Evolutionary conservation across 768 basidiomycete species (phyloP).

Genomic region (Agrocybe pediades): DNA sequence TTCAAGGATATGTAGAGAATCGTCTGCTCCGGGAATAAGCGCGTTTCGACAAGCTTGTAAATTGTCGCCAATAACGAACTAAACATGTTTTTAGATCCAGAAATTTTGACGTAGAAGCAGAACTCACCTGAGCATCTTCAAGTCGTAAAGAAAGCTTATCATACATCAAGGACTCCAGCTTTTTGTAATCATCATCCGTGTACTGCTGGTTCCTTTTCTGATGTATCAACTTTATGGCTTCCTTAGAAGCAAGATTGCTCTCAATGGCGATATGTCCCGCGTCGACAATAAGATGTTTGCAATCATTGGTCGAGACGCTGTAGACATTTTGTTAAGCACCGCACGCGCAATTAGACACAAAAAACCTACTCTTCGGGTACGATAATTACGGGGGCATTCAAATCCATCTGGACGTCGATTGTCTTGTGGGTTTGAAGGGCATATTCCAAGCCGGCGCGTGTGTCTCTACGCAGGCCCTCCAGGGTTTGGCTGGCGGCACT

Average conservation of each 20-base stretch:
- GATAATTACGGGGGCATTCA: constrained; percentile 97
- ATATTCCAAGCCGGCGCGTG: constrained; percentile 90
- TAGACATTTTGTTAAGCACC: constrained; percentile 3
- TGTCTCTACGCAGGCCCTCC: constrained; percentile 92
- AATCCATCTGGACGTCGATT: constrained; percentile 92
- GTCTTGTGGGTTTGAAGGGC: constrained; percentile 95
- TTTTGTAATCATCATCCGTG: constrained; percentile 81
- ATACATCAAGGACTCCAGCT: constrained; percentile 92
- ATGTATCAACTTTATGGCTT: constrained; percentile 73
- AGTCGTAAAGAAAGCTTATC: constrained; percentile 85
- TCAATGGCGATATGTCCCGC: constrained; percentile 96
- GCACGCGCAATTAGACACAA: not conserved
- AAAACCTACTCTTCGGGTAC: constrained; percentile 84
- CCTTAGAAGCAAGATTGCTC: constrained; percentile 87
- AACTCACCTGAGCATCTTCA: constrained; percentile 82
- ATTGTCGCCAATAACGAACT: constrained; percentile 91
- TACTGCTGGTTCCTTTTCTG: constrained; percentile 85
- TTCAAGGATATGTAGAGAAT: constrained; percentile 86
- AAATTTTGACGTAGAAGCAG: not conserved
- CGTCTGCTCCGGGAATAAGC: constrained; percentile 54
- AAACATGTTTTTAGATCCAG: not conserved
- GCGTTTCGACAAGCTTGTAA: constrained; percentile 82
- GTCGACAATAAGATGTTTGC: constrained; percentile 89
- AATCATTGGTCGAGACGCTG: constrained; percentile 74
- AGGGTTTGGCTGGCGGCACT: constrained; percentile 91